These are phyloP conservation scores for Leccinellum luteum DNA, from an alignment of 768 basidiomycete genomes.

Conservation along the genomic window DNA sequence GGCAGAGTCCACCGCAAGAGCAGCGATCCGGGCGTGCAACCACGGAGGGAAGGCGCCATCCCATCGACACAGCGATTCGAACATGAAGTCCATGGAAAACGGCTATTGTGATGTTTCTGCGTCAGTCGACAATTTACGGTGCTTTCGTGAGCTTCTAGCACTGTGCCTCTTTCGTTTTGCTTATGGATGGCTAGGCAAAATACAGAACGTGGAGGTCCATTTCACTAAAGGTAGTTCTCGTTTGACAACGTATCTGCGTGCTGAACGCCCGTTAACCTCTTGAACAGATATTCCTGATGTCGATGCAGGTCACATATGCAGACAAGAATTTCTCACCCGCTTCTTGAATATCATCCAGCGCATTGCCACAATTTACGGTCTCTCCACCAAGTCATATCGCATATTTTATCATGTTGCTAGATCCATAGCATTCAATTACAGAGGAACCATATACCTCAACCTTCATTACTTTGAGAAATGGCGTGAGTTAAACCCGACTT, in stretches of 20 bases:
- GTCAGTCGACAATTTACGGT: constrained; percentile 49
- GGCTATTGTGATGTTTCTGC: constrained; percentile 77
- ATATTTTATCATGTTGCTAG: not conserved
- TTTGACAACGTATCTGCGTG: not conserved
- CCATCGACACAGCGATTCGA: constrained; percentile 54
- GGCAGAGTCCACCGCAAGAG: not conserved
- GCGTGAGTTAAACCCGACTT: not conserved
- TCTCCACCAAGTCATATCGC: constrained; percentile 42
- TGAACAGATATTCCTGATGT: constrained; percentile 51
- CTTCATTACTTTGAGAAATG: not conserved
- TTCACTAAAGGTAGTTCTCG: constrained; percentile 47
- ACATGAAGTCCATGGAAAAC: constrained; percentile 52
- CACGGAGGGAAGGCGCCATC: too few relatives aligned
- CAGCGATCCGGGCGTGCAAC: not conserved
- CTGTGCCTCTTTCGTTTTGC: not conserved
- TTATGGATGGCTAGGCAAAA: constrained; percentile 40
- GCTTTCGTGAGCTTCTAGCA: constrained; percentile 41
- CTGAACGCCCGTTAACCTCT: not conserved
- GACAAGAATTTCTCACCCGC: constrained; percentile 50
- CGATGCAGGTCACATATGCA: constrained; percentile 33
- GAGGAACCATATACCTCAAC: not conserved
- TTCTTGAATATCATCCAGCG: constrained; percentile 68
- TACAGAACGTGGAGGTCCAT: constrained; percentile 57
- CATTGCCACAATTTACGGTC: constrained; percentile 62
- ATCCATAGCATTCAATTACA: not conserved